Evolutionary conservation across 2,329 filamentous ascomycete genomes (phyloP).

Genomic region (Sclerotinia subarctica): DNA sequence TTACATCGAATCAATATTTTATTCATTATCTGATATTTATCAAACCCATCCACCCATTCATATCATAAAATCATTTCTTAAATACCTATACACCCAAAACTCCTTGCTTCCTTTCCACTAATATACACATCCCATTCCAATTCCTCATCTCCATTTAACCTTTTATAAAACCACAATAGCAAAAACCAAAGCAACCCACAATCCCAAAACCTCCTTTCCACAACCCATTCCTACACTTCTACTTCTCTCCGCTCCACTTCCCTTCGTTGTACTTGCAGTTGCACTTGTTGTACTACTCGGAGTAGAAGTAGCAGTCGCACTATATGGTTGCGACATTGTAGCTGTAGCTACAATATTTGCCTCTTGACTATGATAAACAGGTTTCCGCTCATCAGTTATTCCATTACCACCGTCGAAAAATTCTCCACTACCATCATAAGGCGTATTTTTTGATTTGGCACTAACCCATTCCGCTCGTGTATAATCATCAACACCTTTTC

Average conservation of each 20-base stretch:
- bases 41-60: neutral
- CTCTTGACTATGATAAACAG: constrained; percentile 42
- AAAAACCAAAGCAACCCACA: constrained; percentile 20
- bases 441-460: constrained; percentile 37
- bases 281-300: constrained; percentile 73
- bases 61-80: neutral
- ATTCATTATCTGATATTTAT: neutral
- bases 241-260: constrained; percentile 80
- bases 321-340: constrained; percentile 60
- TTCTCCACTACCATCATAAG: constrained; percentile 47
- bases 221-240: constrained; percentile 66
- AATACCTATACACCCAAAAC: neutral
- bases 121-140: neutral
- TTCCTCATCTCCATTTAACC: neutral
- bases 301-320: constrained; percentile 49
- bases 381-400: constrained; percentile 36
- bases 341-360: constrained; percentile 27
- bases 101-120: neutral
- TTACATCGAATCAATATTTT: too few species aligned
- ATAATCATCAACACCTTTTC: constrained; percentile 40
- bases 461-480: constrained; percentile 40
- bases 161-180: constrained; percentile 11
- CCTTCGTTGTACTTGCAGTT: constrained; percentile 78
- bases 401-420: constrained; percentile 43
- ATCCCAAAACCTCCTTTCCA: constrained; percentile 37